Evolutionary conservation across 495 filamentous ascomycete genomes (phyloP).

Genomic region (Penicillium cataractarum): DNA sequence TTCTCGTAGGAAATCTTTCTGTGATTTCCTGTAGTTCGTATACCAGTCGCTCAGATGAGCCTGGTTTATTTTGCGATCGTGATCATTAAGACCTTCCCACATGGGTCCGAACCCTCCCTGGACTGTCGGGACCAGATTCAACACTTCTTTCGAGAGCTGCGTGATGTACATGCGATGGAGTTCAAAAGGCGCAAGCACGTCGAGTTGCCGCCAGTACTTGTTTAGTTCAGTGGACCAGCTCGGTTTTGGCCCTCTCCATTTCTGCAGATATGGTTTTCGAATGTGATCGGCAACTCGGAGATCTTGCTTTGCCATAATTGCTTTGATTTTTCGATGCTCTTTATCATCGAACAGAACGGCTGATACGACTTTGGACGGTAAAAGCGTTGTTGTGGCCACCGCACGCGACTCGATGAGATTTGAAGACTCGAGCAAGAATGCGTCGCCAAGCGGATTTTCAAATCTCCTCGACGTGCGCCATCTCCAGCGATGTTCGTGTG

Average conservation of each 20-base stretch:
- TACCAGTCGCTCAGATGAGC: neutral
- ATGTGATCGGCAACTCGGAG: neutral
- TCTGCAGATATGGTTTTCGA: slow-evolving; percentile 11
- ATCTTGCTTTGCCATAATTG: neutral
- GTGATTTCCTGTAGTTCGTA: neutral
- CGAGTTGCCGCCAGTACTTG: slow-evolving; percentile 37
- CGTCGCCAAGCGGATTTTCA: neutral
- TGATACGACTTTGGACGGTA: neutral
- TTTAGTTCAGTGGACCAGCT: slow-evolving; percentile 16
- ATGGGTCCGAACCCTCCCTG: slow-evolving; percentile 17
- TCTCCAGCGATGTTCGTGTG: neutral
- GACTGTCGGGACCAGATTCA: slow-evolving; percentile 17
- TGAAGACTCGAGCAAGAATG: neutral
- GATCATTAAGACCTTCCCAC: slow-evolving; percentile 14
- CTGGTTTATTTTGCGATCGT: neutral
- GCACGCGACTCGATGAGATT: too few species aligned
- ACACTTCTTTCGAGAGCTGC: slow-evolving; percentile 15
- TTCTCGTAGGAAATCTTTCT: slow-evolving; percentile 7
- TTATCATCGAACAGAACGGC: slow-evolving; percentile 5
- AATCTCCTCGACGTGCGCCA: neutral
- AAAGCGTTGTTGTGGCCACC: neutral
- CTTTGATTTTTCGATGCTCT: neutral
- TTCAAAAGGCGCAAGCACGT: slow-evolving; percentile 33
- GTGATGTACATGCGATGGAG: neutral
- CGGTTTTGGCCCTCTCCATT: slow-evolving; percentile 10